Evolutionary conservation across 2,329 filamentous ascomycete species (phyloP).

Genomic region (Penicillium occitanis): DNA sequence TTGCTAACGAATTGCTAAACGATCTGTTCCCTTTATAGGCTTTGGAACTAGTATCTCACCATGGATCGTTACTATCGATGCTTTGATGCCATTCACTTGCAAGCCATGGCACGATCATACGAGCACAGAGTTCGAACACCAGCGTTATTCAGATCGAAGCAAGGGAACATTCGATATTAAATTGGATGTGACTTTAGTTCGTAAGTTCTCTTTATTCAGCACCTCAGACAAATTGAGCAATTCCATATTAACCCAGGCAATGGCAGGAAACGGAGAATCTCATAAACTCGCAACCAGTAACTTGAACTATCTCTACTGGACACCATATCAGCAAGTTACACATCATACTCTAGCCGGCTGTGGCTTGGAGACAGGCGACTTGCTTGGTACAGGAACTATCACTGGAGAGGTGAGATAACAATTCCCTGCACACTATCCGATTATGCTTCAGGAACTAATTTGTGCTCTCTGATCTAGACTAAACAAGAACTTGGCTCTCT

Average conservation of each 20-base stretch:
- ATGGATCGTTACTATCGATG: conserved; percentile 62
- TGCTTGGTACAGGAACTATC: conserved; percentile 36
- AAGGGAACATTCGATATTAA: conserved; percentile 7
- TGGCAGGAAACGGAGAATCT: conserved; percentile 4
- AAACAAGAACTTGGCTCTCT: conserved; percentile 29
- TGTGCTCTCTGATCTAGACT: background rate
- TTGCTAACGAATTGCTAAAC: background rate
- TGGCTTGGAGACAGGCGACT: conserved; percentile 32
- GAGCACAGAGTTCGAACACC: conserved; percentile 10
- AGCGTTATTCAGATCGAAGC: conserved; percentile 5
- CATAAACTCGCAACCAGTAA: conserved; percentile 17
- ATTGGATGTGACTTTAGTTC: background rate
- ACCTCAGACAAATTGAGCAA: no score
- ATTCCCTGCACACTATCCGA: background rate
- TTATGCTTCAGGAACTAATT: background rate
- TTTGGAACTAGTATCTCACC: conserved; percentile 61
- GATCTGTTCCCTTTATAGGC: conserved; percentile 28
- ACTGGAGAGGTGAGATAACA: conserved; percentile 23
- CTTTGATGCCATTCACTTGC: conserved; percentile 45
- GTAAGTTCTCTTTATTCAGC: background rate
- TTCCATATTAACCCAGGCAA: background rate
- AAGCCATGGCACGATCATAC: conserved; percentile 22
- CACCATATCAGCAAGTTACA: conserved; percentile 31
- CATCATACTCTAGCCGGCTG: conserved; percentile 33
- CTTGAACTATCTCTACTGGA: conserved; percentile 30